Evolutionary conservation across 1,139 yeast genomes (phyloP).

Genomic region (Yamadazyma trypodendri): DNA sequence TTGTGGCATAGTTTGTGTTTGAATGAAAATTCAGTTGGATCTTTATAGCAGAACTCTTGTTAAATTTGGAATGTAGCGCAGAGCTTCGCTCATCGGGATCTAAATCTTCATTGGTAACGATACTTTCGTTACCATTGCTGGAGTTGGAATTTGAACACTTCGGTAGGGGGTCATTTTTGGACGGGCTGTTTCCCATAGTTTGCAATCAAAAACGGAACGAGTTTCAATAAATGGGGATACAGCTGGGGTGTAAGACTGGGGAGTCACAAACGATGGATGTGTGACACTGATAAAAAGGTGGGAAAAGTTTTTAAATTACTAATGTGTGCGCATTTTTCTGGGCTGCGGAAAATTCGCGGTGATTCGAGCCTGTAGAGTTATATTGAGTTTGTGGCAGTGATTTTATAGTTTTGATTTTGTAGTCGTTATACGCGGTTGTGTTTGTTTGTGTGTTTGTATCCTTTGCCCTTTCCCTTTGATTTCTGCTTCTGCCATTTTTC

Average conservation of each 20-base stretch:
- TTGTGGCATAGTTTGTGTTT: constrained; percentile 10
- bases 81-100: constrained; percentile 47
- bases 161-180: constrained; percentile 55
- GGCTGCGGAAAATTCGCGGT: no score
- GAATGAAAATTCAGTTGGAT: constrained; percentile 16
- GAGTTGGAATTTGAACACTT: constrained; percentile 23
- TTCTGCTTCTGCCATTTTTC: no score
- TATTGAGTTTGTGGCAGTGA: no score
- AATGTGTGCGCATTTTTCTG: no score
- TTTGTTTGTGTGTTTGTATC: no score
- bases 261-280: neutral
- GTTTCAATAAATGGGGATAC: no score
- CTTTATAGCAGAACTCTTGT: constrained; percentile 18
- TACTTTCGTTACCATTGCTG: constrained; percentile 12
- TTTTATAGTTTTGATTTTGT: no score
- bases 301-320: no score
- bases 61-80: constrained; percentile 36
- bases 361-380: no score
- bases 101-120: constrained; percentile 27
- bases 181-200: constrained; percentile 61
- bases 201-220: neutral
- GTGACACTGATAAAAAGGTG: neutral
- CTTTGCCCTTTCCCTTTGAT: no score
- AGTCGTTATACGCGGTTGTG: no score
- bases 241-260: no score